Base-by-base conservation (phyloP, 73 alveolate genomes). In the Breviolum minutum region DNA sequence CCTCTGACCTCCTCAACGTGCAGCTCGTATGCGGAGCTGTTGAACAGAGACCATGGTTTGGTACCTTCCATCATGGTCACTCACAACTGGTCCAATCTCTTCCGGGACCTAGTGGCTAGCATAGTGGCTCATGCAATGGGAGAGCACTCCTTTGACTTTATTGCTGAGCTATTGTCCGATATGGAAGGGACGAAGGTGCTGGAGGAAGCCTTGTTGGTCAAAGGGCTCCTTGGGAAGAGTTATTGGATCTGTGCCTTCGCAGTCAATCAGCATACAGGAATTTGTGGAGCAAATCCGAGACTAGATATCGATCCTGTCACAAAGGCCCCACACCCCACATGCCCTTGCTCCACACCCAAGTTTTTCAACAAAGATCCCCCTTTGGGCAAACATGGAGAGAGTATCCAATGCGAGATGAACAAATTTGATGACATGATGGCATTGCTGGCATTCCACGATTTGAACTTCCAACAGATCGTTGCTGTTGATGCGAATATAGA, bases 241-340 rank as follows among this genome's bases (percentile, higher is more conserved):
- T 89, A 89, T 61, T 89, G 97, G 97, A 90, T 90, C 1, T 90
- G 97, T 16, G 97, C 97, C 0, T 90, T 90, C 63, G 73, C 97
- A 8, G 97, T 90, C 63, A 90, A 90, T 63, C 97, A 90, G 30
- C 87, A 90, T 40, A 19, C 64, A 6, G 87, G 88, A 6, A 90
- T 90, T 16, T 90, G 97, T 30, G 87, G 88, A 16, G 27, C 62
- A 0, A 40, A 71, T 63, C 87, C 97, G 2, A 81, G 29, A 14
- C 64, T 30, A 20, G 88, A 71, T 8, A 30, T 71, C 17, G 97
- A 90, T 60, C 97, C 97, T 3, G 97, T 90, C 48, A 90, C 97
- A 8, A 32, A 12, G 12, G 11, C 48, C 30, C 96, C 61, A 6
- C 96, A 89, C 8, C 96, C 96, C 0, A 48, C 27, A 22, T 89